Conservation (phyloP, 441 rosid species). For the Adansonia grandidieri region DNA sequence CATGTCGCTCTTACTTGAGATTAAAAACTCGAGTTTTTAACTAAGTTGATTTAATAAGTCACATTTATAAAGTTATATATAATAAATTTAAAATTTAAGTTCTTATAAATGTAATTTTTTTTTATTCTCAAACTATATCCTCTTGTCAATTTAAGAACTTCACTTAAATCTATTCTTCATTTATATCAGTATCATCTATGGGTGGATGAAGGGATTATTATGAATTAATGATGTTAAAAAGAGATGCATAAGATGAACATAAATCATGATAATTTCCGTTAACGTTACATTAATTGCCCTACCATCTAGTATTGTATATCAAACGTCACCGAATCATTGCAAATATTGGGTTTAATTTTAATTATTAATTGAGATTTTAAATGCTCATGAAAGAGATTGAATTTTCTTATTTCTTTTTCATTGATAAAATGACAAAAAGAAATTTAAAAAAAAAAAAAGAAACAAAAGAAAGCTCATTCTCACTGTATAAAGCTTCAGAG, state of each 20-base stretch:
- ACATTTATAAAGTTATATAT: no score
- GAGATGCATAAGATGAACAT: conserved; percentile 24
- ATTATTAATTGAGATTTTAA: background rate
- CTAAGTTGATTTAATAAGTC: no score
- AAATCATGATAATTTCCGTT: conserved; percentile 14
- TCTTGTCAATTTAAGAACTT: background rate
- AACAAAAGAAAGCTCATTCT: conserved; percentile 47
- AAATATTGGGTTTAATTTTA: background rate
- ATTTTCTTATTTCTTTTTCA: conserved; percentile 24
- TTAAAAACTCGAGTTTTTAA: no score
- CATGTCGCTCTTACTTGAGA: background rate
- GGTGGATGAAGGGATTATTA: conserved; percentile 7
- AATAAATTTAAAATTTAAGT: no score
- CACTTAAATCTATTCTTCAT: conserved; percentile 1
- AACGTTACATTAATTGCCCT: conserved; percentile 20
- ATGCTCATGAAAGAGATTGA: background rate
- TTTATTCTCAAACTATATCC: no score
- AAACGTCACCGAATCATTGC: conserved; percentile 13
- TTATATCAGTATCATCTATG: conserved; percentile 19
- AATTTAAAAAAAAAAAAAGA: conserved; percentile 4
- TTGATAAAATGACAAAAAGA: conserved; percentile 39
- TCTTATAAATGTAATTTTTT: no score
- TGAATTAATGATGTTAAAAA: conserved; percentile 21
- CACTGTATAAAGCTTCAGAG: conserved; percentile 47
- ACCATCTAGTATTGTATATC: conserved; percentile 4